Evolutionary conservation across 495 filamentous ascomycete species (phyloP).

Genomic region (Saxophila tyrrhenica): DNA sequence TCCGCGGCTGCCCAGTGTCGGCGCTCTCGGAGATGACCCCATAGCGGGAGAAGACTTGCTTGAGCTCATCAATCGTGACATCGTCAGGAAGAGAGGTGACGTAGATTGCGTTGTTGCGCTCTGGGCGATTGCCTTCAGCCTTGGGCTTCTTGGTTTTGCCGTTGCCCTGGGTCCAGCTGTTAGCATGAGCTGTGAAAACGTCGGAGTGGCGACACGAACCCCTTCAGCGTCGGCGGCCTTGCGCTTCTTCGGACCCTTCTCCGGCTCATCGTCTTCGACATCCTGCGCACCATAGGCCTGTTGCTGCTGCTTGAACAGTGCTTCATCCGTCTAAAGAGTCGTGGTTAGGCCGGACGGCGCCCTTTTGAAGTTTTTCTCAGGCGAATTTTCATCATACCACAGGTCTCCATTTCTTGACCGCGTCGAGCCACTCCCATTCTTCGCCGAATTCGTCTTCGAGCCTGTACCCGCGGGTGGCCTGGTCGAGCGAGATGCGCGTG

Average conservation of each 20-base stretch:
- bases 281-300: constrained; percentile 59
- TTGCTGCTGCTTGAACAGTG: constrained; percentile 65
- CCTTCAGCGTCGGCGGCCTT: constrained; percentile 42
- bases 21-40: constrained; percentile 88
- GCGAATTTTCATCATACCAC: neutral
- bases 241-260: constrained; percentile 47
- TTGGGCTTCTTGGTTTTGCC: constrained; percentile 26
- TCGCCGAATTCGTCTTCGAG: constrained; percentile 75
- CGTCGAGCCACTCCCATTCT: constrained; percentile 72
- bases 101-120: constrained; percentile 58
- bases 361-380: too few relatives aligned
- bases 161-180: neutral
- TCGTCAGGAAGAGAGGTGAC: constrained; percentile 76
- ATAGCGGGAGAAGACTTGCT: constrained; percentile 69
- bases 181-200: neutral
- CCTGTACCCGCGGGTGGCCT: constrained; percentile 65
- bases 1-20: constrained; percentile 69
- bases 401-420: constrained; percentile 54
- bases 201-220: constrained; percentile 1
- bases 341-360: neutral
- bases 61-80: constrained; percentile 65
- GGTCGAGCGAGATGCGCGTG: constrained; percentile 75
- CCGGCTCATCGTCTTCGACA: constrained; percentile 51
- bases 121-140: constrained; percentile 35
- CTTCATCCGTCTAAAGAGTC: constrained; percentile 54